Percentiles rank a stretch among this genome's conserved stretches.
These are phyloP conservation scores for Carex pumila DNA, from an alignment of 176 grass and related monocot species.

Conservation along the genomic window DNA sequence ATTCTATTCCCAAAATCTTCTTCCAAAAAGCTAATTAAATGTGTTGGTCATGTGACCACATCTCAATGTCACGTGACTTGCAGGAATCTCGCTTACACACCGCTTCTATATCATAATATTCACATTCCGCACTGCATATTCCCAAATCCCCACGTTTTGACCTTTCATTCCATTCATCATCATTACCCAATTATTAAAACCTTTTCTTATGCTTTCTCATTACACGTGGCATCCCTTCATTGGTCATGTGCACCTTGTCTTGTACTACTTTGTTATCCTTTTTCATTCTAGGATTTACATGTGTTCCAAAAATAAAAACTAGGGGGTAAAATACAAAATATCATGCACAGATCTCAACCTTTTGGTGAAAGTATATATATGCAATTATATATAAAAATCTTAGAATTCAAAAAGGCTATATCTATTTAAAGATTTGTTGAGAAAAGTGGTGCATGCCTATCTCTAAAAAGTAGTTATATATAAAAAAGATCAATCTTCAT, in stretches of 20 bases:
- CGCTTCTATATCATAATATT: constrained; percentile 22
- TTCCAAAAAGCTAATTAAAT: constrained; percentile 33
- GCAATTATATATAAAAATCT: neutral
- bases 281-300: neutral
- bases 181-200: constrained; percentile 61
- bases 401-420: neutral
- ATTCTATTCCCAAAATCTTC: constrained; percentile 38
- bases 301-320: neutral
- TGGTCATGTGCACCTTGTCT: constrained; percentile 5
- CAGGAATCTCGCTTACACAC: constrained; percentile 49
- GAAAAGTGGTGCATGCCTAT: neutral
- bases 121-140: neutral
- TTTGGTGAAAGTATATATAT: neutral
- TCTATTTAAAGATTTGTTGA: neutral
- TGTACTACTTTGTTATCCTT: neutral
- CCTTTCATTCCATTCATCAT: constrained; percentile 35
- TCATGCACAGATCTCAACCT: neutral
- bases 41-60: constrained; percentile 53
- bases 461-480: neutral
- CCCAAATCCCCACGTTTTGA: constrained; percentile 67
- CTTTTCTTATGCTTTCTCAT: constrained; percentile 6
- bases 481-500: neutral
- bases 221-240: constrained; percentile 34
- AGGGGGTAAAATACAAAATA: neutral
- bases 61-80: constrained; percentile 47